phyloP scores from a whole-genome alignment of 176 grass and related monocot genomes.

The Aechmea fasciata region DNA sequence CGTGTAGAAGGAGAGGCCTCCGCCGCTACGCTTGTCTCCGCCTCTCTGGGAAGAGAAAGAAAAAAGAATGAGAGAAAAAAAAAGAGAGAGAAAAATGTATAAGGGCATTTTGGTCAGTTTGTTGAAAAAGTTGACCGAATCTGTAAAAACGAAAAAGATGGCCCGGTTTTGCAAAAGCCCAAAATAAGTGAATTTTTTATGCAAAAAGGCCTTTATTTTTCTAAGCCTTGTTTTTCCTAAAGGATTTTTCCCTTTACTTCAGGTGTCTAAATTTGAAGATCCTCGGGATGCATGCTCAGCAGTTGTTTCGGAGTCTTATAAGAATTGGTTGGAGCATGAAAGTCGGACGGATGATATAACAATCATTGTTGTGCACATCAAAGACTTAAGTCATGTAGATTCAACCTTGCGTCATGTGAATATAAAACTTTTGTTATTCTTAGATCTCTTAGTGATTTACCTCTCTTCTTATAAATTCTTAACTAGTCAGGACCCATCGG shows the following conservation, averaged over 20 bases:
- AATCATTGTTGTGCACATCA: slow-evolving; percentile 89
- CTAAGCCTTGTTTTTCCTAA: background rate
- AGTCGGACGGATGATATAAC: slow-evolving; percentile 95
- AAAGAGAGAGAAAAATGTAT: no score
- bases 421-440: background rate
- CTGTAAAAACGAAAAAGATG: no score
- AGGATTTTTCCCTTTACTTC: slow-evolving; percentile 23
- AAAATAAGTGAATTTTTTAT: no score
- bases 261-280: slow-evolving; percentile 73
- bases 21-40: no score
- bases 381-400: slow-evolving; percentile 54
- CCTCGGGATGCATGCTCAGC: slow-evolving; percentile 82
- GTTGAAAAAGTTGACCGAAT: no score
- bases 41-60: no score
- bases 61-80: no score
- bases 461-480: background rate
- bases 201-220: no score
- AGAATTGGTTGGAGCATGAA: slow-evolving; percentile 85
- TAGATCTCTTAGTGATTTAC: background rate
- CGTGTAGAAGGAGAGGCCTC: no score
- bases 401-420: slow-evolving; percentile 12
- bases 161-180: no score
- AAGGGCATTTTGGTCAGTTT: no score
- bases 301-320: slow-evolving; percentile 84
- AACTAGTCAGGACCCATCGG: background rate